Evolutionary conservation across 352 stramenopile genomes (phyloP), one percentile per base, ranked within the genome.

Genomic region (Detonula confervacea): DNA sequence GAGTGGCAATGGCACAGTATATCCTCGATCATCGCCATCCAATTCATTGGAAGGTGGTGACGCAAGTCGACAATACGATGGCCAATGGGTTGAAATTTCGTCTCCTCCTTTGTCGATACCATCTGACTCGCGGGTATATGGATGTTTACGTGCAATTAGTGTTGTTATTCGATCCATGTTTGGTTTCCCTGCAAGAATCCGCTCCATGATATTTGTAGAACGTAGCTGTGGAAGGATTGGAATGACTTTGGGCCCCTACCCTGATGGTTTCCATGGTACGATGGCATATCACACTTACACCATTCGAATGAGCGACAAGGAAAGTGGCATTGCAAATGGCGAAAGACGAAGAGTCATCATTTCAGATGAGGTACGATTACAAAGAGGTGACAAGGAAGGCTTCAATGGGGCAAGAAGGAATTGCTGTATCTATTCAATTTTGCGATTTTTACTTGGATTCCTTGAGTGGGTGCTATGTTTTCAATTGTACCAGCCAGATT

Each of bases 61-160:
- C 27, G 25, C 24, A 24, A 54, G 44, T 55, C 57, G 75, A 46
- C 66, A 69, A 60, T 73, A 76, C 20, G 75, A 83, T 59, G 75
- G 75, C 29, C 62, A 83, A 75, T 83, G 75, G 75, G 67, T 83
- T 25, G 75, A 83, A 73, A 75, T 83, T 42, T 78, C 44, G 16
- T 72, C 75, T 0, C 63, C 75, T 2, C 49, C 66, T 11, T 52
- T 83, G 12, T 33, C 52, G 56, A 47, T 75, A 18, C 75, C 75
- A 22, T 57, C 56, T 3, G 75, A 77, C 39, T 60, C 75, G 18
- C 61, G 56, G 14, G 42, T 83, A 33, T 75, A 29, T 4, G 22
- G 60, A 1, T 78, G 55, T 37, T 37, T 77, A 8, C 61, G 75
- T 44, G 42, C 46, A 14, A 27, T 73, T 44, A 51, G 68, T 6